These are phyloP conservation scores for Rubia yunnanensis DNA, from an alignment of 257 asterid species.

Conservation along the genomic window DNA sequence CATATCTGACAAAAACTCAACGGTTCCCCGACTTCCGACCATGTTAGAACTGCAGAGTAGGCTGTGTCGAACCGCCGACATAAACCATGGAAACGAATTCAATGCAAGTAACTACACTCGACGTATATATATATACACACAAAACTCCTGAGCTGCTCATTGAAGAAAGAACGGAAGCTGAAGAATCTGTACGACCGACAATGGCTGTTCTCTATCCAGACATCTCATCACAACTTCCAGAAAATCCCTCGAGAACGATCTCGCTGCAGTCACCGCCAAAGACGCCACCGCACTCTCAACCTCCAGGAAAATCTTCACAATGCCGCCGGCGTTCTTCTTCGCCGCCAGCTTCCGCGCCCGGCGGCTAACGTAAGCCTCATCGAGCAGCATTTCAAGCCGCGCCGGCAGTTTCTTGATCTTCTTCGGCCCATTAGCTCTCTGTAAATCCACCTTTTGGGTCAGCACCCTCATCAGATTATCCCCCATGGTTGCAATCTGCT, in stretches of 20 bases:
- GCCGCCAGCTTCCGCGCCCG: background rate
- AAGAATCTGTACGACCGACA: background rate
- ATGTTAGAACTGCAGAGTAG: too few relatives aligned
- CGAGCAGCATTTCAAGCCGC: background rate
- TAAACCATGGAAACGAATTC: too few relatives aligned
- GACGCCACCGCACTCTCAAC: background rate
- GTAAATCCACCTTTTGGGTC: background rate
- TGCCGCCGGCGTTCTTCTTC: background rate
- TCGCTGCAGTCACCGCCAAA: background rate
- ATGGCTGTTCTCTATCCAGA: background rate
- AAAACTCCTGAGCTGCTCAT: too few relatives aligned
- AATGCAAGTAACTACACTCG: too few relatives aligned
- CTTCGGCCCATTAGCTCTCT: background rate
- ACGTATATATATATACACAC: too few relatives aligned
- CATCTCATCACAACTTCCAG: constrained; percentile 1
- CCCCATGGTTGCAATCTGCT: background rate
- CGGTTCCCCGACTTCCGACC: background rate
- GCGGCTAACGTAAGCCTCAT: background rate
- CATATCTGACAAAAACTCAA: background rate
- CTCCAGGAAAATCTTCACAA: background rate
- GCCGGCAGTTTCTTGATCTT: background rate
- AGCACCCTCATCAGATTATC: background rate
- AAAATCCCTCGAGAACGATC: background rate
- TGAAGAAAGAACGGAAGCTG: background rate
- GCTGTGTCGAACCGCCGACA: background rate